Base-by-base conservation (phyloP, 2,329 filamentous ascomycete species). In the Myriangium duriaei region DNA sequence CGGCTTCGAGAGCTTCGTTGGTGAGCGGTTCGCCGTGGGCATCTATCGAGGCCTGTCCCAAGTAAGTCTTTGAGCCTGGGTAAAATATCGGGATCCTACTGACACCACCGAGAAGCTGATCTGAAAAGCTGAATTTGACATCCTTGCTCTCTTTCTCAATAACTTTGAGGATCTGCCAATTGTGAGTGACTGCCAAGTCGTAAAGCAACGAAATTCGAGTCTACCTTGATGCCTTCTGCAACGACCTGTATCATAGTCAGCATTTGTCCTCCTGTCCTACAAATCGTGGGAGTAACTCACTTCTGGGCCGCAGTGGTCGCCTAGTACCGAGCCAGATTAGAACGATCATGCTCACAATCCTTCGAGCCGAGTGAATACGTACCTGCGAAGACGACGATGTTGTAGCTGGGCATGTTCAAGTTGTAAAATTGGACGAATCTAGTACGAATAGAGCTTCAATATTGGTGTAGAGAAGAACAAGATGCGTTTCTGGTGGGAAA, bases 51-150 rank as follows among this genome's bases (percentile, higher is more conserved):
- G 77, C 81, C 86, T 94, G 51, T 31, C 17, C 9, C 35, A 16
- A 15, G 32, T 30, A 37, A 34, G 21, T 14, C 6, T 11, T n/a
- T 36, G 26, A 32, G 40, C 39, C 42, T 7, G 46, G 43, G 34
- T 37, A 41, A 12, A 32, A 35, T 33, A 6, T 34, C 26, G 12
- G 29, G 42, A 49, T 32, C 48, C 29, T 32, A 74, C 83, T 67
- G 74, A 93, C 88, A 54, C 91, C 88, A 53, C 91, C 87, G 42
- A 98, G 74, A 41, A 92, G 71, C 58, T 95, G 85, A 40, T 94
- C 76, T 57, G 94, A 74, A 52, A 95, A 80, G 58, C 91, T 85
- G 67, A 96, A 94, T 53, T 79, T 79, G 58, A 81, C 71, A 48
- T 77, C 73, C 40, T 78, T 71, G 55, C 75, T 78, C 49, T 68